A percentile compares a stretch with the other conserved stretches of the same genome.
Conservation (phyloP, 805 yeast species). For the Cyberlindnera veronae region DNA sequence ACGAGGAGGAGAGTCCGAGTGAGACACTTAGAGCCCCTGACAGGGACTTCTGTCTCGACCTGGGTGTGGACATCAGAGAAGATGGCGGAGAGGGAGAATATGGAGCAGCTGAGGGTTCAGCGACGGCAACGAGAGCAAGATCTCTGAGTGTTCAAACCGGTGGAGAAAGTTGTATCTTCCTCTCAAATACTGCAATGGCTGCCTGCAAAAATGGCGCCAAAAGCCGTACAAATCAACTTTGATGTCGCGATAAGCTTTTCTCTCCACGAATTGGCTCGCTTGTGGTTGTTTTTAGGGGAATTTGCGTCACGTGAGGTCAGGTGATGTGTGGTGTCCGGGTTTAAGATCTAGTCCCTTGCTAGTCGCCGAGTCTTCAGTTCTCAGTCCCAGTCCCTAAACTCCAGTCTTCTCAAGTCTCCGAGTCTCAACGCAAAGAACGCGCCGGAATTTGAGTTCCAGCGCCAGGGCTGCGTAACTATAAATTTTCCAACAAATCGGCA, state of each 20-base stretch:
- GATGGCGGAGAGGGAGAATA: no score
- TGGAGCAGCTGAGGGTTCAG: no score
- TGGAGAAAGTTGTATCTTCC: neutral
- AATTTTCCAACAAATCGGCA: no score
- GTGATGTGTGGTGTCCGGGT: no score
- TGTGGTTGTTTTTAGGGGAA: neutral
- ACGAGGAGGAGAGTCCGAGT: constrained; percentile 26
- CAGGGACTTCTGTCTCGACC: constrained; percentile 19
- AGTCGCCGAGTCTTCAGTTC: neutral
- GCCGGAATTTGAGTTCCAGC: neutral
- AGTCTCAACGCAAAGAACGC: neutral
- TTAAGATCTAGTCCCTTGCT: neutral
- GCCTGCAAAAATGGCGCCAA: no score
- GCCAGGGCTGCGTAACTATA: no score
- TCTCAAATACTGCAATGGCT: neutral
- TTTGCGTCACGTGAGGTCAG: no score
- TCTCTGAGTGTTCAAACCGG: no score
- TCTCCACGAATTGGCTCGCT: neutral
- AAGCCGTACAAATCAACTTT: no score
- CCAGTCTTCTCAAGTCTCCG: neutral
- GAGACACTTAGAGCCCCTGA: constrained; percentile 28
- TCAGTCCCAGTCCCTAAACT: neutral
- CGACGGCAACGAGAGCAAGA: no score
- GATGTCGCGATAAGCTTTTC: neutral
- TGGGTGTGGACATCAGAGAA: no score